These are phyloP conservation scores for Aspergillus sp. DNA, from an alignment of 2,329 filamentous ascomycete genomes.

Conservation along the genomic window DNA sequence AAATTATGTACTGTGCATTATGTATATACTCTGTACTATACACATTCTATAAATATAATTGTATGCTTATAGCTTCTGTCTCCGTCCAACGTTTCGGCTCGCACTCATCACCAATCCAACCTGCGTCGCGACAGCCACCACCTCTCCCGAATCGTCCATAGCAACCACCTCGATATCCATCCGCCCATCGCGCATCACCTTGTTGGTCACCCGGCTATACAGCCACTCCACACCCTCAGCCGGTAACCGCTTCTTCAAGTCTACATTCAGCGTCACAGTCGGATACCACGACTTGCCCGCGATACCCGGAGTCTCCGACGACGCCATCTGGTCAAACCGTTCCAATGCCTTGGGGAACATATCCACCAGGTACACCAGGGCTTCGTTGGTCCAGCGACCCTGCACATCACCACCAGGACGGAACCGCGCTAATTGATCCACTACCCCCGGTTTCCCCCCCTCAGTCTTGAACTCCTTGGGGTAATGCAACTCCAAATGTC, in stretches of 20 bases:
- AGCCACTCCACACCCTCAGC: conserved; percentile 65
- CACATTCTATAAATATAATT: not conserved
- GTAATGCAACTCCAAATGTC: conserved; percentile 45
- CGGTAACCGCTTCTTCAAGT: conserved; percentile 67
- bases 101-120: conserved; percentile 57
- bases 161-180: conserved; percentile 68
- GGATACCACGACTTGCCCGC: conserved; percentile 61
- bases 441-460: conserved; percentile 17
- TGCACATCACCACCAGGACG: conserved; percentile 43
- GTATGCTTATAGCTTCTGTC: conserved; percentile 23
- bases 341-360: conserved; percentile 63
- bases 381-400: conserved; percentile 55
- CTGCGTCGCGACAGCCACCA: conserved; percentile 64
- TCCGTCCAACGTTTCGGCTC: conserved; percentile 55
- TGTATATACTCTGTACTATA: conserved; percentile 2
- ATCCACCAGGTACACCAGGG: conserved; percentile 61
- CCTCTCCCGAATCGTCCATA: conserved; percentile 55
- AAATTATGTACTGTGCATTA: not conserved
- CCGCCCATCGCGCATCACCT: conserved; percentile 62
- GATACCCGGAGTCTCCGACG: conserved; percentile 14
- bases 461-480: conserved; percentile 18
- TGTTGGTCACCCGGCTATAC: conserved; percentile 58
- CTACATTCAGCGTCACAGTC: conserved; percentile 66
- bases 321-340: conserved; percentile 30
- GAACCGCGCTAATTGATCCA: conserved; percentile 64